Evolutionary conservation across 2,329 filamentous ascomycete genomes (phyloP).

Genomic region (Aspergillus arachidicola): DNA sequence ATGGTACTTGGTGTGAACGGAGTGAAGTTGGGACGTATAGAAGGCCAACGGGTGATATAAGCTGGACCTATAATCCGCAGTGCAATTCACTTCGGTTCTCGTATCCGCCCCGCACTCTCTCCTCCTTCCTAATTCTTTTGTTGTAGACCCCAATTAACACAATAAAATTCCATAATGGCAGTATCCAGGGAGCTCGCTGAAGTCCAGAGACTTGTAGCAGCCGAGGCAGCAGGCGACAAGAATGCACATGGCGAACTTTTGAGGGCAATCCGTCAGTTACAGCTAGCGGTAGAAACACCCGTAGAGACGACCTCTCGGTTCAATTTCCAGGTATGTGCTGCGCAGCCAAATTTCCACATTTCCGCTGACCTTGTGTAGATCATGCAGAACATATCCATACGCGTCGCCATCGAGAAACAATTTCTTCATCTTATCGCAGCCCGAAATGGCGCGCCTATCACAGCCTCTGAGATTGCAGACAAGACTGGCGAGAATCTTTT

Average conservation of each 20-base stretch:
- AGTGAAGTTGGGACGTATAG: neutral
- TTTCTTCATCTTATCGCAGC: constrained; percentile 13
- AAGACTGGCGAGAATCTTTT: constrained; percentile 14
- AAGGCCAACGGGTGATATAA: neutral
- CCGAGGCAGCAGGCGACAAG: constrained; percentile 13
- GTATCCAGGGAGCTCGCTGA: constrained; percentile 8
- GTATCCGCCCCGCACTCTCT: neutral
- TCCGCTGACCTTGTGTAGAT: constrained; percentile 32
- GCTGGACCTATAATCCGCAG: neutral
- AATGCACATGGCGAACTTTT: constrained; percentile 16
- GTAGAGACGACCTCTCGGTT: constrained; percentile 20
- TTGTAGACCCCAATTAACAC: neutral
- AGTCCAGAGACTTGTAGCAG: constrained; percentile 10
- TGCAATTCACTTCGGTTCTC: neutral
- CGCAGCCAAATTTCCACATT: neutral
- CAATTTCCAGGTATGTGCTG: constrained; percentile 16
- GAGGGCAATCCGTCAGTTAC: constrained; percentile 17
- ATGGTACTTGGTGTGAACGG: neutral
- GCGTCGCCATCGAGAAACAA: constrained; percentile 16
- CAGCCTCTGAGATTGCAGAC: constrained; percentile 12
- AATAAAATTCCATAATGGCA: constrained; percentile 2
- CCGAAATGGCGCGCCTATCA: constrained; percentile 5
- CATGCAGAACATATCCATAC: constrained; percentile 20
- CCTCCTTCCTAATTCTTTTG: neutral
- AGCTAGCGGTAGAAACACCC: constrained; percentile 18